Base-by-base conservation (phyloP, 2,329 filamentous ascomycete genomes). In the Ophiostoma novo-ulmi region DNA sequence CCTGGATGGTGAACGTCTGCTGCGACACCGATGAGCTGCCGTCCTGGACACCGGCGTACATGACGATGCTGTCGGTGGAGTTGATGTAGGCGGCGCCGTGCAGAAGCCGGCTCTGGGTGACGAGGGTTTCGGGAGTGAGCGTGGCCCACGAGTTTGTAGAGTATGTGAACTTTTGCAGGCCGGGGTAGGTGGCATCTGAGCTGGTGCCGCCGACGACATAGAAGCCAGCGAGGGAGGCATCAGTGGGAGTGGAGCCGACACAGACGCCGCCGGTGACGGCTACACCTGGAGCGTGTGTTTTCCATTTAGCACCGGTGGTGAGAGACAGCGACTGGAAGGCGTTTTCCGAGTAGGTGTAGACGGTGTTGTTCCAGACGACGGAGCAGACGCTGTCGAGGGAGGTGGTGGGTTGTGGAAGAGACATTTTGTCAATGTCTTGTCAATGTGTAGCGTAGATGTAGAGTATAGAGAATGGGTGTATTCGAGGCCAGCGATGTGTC, bases 141-240 rank as follows among this genome's bases (percentile, higher is more conserved):
- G 80, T 82, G 69, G 83, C 79, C 86, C 86, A 88, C 71, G 83
- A 79, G 17, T 81, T 81, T 13, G 84, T 85, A 35, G 84, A 78
- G 72, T 85, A 88, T 0, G 82, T 85, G 74, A 81, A 88, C 75
- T 85, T 87, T 79, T 97, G 94, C 69, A 98, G 79, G 13, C 94
- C 94, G 11, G 86, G 81, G 77, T 95, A 96, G 67, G 82, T 80
- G 0, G 81, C 77, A 20, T 83, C 80, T 71, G 77, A 78, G 36
- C 84, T 82, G 61, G 83, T 85, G 67, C 94, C 94, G 75, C 94
- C 94, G 52, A 98, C 88, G 66, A 97, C 85, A 77, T 90, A 97
- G 39, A 97, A 84, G 36, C 85, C 90, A 5, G 89, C 84, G 69
- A 86, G 80, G 58, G 83, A 81, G 22, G 84, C 77, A 73, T 91